Conservation (phyloP, 2,329 filamentous ascomycete genomes). For the Conoideocrella luteorostrata region DNA sequence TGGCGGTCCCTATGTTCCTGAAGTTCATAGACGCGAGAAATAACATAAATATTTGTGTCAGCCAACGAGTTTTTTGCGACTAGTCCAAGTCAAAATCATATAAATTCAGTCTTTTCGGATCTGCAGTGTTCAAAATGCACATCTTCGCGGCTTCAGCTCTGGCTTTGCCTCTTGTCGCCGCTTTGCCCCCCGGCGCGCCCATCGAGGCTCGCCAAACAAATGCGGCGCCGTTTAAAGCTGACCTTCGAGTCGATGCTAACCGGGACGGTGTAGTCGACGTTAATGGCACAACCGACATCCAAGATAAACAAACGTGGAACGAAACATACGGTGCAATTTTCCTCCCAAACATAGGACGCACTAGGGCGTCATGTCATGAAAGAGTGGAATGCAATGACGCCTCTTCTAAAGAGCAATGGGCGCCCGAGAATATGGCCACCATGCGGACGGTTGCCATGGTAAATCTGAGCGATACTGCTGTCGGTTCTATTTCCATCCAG, state of each 20-base stretch:
- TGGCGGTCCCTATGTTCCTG: too few species aligned
- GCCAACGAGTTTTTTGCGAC: too few species aligned
- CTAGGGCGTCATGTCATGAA: constrained; percentile 8
- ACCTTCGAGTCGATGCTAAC: constrained; percentile 26
- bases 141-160: too few species aligned
- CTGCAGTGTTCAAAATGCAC: too few species aligned
- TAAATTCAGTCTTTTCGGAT: too few species aligned
- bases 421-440: constrained; percentile 23
- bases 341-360: constrained; percentile 29
- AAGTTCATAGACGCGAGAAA: too few species aligned
- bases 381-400: constrained; percentile 27
- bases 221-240: constrained; percentile 10
- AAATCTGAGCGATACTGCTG: constrained; percentile 12
- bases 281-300: constrained; percentile 13
- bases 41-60: too few species aligned
- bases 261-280: constrained; percentile 26
- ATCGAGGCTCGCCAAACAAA: too few species aligned
- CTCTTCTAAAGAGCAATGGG: constrained; percentile 23
- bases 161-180: too few species aligned
- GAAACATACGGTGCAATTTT: constrained; percentile 23
- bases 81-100: too few species aligned
- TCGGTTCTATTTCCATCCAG: constrained; percentile 13
- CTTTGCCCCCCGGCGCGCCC: too few species aligned
- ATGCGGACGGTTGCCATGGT: constrained; percentile 24
- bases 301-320: constrained; percentile 19